Conservation (phyloP, 257 asterid genomes). For the Plantago elongata region DNA sequence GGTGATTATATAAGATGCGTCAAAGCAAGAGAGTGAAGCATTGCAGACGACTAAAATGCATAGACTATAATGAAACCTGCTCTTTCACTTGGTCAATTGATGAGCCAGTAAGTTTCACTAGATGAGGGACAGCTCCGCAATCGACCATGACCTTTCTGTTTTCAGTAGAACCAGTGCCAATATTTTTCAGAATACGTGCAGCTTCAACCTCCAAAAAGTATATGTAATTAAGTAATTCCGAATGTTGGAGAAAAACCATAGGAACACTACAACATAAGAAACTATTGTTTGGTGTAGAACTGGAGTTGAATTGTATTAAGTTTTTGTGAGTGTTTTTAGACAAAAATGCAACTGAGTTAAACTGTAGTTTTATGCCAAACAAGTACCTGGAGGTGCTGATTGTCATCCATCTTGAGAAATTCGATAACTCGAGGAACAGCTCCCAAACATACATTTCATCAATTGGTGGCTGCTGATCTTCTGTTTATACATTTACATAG, state of each 20-base stretch:
- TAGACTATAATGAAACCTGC: constrained; percentile 11
- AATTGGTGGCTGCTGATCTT: no score
- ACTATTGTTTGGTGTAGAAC: no score
- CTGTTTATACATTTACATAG: no score
- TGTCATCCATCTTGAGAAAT: constrained; percentile 1
- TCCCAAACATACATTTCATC: constrained; percentile 24
- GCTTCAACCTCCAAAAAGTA: constrained; percentile 20
- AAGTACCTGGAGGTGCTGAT: no score
- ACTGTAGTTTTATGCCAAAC: no score
- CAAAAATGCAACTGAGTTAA: no score
- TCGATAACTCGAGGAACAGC: constrained; percentile 28
- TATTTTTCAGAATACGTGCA: constrained; percentile 25
- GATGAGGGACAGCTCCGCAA: constrained; percentile 22
- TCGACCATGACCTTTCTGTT: constrained; percentile 21
- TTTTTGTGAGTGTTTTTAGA: no score
- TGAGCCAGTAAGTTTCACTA: constrained; percentile 28
- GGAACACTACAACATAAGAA: not conserved
- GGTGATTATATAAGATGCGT: no score
- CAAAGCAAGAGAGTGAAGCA: no score
- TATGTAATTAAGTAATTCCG: not conserved
- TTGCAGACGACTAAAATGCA: no score
- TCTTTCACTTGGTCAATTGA: constrained; percentile 21
- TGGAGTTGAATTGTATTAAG: no score
- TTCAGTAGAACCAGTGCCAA: constrained; percentile 25
- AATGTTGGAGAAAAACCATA: not conserved